A percentile compares a stretch with the other conserved stretches of the same genome.
These are phyloP conservation scores for Dujonia santamariae DNA, from an alignment of 1,139 yeast species.

Conservation along the genomic window DNA sequence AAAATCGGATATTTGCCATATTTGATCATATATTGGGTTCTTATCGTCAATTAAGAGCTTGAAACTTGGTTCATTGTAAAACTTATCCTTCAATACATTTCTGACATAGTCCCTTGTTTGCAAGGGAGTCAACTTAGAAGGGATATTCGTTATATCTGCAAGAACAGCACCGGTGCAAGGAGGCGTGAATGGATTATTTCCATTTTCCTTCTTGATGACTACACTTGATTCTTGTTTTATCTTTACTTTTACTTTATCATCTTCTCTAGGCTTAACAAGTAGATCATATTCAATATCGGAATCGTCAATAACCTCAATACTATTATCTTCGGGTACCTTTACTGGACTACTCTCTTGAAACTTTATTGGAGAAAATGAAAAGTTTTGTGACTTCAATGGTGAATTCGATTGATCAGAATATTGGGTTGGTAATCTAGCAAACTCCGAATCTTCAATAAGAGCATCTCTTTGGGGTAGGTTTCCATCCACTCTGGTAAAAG, in stretches of 20 bases:
- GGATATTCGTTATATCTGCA: slow-evolving; percentile 6
- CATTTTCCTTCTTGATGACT: too few species aligned
- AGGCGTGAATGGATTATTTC: too few species aligned
- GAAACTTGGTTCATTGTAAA: slow-evolving; percentile 16
- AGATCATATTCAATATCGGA: slow-evolving; percentile 6
- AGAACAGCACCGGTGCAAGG: too few species aligned
- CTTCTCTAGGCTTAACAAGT: not conserved
- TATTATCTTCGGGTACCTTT: too few species aligned
- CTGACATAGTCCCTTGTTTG: slow-evolving; percentile 30
- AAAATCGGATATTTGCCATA: slow-evolving; percentile 49
- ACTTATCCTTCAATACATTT: slow-evolving; percentile 22
- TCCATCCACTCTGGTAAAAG: too few species aligned
- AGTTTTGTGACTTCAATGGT: slow-evolving; percentile 3
- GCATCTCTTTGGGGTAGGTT: slow-evolving; percentile 1
- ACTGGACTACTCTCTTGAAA: too few species aligned
- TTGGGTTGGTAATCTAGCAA: slow-evolving; percentile 8
- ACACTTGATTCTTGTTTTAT: too few species aligned
- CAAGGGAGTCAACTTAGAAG: slow-evolving; percentile 16
- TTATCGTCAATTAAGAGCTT: slow-evolving; percentile 20
- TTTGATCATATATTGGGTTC: slow-evolving; percentile 25
- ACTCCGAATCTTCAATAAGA: slow-evolving; percentile 6
- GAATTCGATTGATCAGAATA: slow-evolving; percentile 6
- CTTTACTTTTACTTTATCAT: not conserved
- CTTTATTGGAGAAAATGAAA: too few species aligned
- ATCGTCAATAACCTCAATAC: slow-evolving; percentile 4